These are phyloP conservation scores for Schoenoplectus tabernaemontani DNA, from an alignment of 202 grass and related monocot species.

Conservation along the genomic window DNA sequence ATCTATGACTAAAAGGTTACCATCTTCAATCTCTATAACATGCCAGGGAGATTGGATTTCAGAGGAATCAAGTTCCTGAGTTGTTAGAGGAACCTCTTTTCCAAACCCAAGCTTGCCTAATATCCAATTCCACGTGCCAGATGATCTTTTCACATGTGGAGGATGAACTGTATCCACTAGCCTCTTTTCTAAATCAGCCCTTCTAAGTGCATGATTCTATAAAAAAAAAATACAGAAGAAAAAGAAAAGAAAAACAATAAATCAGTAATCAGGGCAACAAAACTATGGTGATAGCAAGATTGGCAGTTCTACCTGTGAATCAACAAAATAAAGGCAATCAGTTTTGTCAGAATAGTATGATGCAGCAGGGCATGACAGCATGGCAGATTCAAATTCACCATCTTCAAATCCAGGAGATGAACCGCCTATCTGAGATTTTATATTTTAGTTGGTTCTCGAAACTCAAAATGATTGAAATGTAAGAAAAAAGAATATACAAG, in stretches of 20 bases:
- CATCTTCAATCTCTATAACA: conserved; percentile 50
- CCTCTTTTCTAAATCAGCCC: conserved; percentile 67
- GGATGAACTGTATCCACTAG: conserved; percentile 70
- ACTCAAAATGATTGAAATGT: background rate
- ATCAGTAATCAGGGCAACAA: background rate
- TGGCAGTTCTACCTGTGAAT: conserved; percentile 62
- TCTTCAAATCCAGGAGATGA: conserved; percentile 82
- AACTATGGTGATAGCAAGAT: background rate
- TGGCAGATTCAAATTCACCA: conserved; percentile 85
- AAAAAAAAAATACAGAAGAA: background rate
- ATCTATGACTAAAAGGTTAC: conserved; percentile 54
- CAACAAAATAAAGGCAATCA: conserved; percentile 80
- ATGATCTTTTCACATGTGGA: conserved; percentile 33
- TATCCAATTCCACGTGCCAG: conserved; percentile 67
- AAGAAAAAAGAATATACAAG: background rate
- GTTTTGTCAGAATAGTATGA: conserved; percentile 53
- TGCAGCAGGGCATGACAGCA: conserved; percentile 64
- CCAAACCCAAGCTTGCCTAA: conserved; percentile 60
- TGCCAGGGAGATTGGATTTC: conserved; percentile 57
- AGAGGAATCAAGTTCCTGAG: conserved; percentile 35
- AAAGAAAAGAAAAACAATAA: background rate
- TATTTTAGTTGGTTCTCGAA: background rate
- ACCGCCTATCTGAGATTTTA: conserved; percentile 57
- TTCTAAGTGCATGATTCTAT: conserved; percentile 62
- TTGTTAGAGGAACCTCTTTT: conserved; percentile 36